Percentiles rank a stretch among this genome's conserved stretches.
These are phyloP conservation scores for Aspergillus hortae DNA, from an alignment of 2,329 filamentous ascomycete genomes.

Conservation along the genomic window DNA sequence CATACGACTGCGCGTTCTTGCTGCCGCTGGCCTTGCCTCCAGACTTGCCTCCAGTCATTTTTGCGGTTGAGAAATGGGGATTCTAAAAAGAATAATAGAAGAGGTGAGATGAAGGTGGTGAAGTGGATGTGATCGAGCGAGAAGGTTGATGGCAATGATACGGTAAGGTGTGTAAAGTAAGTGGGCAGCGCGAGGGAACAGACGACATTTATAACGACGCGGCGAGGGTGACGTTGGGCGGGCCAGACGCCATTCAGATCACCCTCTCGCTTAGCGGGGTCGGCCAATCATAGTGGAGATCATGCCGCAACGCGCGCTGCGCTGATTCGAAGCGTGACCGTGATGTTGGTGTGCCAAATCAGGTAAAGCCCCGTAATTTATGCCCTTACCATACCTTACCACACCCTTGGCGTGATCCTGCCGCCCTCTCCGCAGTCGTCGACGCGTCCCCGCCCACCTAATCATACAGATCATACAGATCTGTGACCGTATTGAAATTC, in stretches of 20 bases:
- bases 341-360: conserved; percentile 19
- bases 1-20: conserved; percentile 99
- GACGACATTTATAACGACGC: conserved; percentile 43
- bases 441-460: conserved; percentile 26
- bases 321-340: conserved; percentile 9
- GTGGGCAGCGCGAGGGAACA: conserved; percentile 31
- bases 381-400: conserved; percentile 18
- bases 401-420: conserved; percentile 15
- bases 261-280: conserved; percentile 42
- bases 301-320: conserved; percentile 20
- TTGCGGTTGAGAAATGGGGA: conserved; percentile 52
- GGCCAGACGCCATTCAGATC: conserved; percentile 43
- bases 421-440: conserved; percentile 4
- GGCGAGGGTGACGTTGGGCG: conserved; percentile 41
- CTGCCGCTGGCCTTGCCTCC: conserved; percentile 98
- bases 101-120: neutral
- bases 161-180: conserved; percentile 27
- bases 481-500: conserved; percentile 46
- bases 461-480: conserved; percentile 47
- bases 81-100: conserved; percentile 16
- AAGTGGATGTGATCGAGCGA: neutral
- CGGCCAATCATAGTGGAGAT: conserved; percentile 40
- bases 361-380: conserved; percentile 26
- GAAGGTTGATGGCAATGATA: conserved; percentile 9
- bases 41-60: conserved; percentile 99